phyloP scores from a whole-genome alignment of 2,329 filamentous ascomycete species.

The Amauroascus niger region DNA sequence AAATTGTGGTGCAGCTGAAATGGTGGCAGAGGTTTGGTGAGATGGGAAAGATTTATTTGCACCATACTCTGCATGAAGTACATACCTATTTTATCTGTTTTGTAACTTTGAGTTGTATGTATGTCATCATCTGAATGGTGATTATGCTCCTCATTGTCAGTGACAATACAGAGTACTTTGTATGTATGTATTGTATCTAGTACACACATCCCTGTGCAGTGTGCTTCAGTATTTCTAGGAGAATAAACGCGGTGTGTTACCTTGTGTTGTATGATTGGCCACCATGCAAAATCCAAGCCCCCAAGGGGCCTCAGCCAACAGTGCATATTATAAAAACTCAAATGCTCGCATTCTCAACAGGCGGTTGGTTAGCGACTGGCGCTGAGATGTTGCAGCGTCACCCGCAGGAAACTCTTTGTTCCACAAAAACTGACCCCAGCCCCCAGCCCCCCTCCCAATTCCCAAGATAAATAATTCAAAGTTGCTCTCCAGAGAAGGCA shows the following conservation, averaged over 20 bases:
- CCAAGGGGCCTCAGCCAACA: background rate
- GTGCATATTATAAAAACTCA: background rate
- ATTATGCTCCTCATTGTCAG: too few relatives aligned
- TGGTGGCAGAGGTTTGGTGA: background rate
- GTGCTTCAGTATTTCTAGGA: background rate
- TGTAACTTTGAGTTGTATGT: too few relatives aligned
- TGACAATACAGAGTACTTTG: background rate
- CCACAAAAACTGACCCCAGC: background rate
- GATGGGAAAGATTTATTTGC: background rate
- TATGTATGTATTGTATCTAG: background rate
- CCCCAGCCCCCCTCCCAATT: background rate
- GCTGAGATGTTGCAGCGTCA: conserved; percentile 10
- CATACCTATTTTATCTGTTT: too few relatives aligned
- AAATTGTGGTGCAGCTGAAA: background rate
- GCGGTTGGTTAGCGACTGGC: conserved; percentile 13
- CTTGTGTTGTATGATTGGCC: background rate
- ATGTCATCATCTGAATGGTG: too few relatives aligned
- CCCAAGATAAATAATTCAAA: background rate
- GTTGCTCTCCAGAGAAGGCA: too few relatives aligned
- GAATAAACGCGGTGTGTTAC: conserved; percentile 4
- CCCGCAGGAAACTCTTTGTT: conserved; percentile 9
- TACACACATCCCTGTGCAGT: background rate
- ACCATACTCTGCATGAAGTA: background rate
- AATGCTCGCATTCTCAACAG: background rate
- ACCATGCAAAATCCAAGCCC: background rate